phyloP scores from a whole-genome alignment of 2,329 filamentous ascomycete species.

The Teratosphaeria viscida region DNA sequence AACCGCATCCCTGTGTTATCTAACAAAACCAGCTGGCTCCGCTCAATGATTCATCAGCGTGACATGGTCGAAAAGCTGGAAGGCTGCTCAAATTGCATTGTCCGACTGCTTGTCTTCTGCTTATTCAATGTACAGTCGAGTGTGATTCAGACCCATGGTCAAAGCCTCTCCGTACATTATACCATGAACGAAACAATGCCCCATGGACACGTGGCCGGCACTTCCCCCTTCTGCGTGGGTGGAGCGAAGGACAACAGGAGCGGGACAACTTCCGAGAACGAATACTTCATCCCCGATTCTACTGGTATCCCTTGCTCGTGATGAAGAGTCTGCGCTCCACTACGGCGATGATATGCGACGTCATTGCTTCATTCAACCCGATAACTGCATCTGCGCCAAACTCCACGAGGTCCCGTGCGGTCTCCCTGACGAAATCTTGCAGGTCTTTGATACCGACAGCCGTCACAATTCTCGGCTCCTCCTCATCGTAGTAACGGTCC shows the following conservation, averaged over 20 bases:
- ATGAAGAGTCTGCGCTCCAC: not conserved
- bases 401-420: not conserved
- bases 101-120: not conserved
- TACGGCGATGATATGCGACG: not conserved
- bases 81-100: no score
- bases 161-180: not conserved
- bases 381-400: not conserved
- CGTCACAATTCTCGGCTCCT: not conserved
- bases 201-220: not conserved
- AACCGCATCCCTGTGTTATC: not conserved
- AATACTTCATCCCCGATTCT: not conserved
- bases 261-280: not conserved
- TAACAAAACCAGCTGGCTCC: not conserved
- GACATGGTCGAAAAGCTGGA: not conserved
- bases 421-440: not conserved
- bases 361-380: not conserved
- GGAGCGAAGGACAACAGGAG: not conserved
- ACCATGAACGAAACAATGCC: not conserved
- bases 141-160: not conserved
- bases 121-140: not conserved
- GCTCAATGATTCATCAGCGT: not conserved
- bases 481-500: not conserved
- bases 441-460: not conserved
- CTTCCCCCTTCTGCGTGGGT: not conserved
- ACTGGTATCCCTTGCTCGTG: not conserved